Evolutionary conservation across 1,284 basidiomycete genomes (phyloP), one percentile per base, ranked within the genome.

Genomic region (Agroathelia rolfsii): DNA sequence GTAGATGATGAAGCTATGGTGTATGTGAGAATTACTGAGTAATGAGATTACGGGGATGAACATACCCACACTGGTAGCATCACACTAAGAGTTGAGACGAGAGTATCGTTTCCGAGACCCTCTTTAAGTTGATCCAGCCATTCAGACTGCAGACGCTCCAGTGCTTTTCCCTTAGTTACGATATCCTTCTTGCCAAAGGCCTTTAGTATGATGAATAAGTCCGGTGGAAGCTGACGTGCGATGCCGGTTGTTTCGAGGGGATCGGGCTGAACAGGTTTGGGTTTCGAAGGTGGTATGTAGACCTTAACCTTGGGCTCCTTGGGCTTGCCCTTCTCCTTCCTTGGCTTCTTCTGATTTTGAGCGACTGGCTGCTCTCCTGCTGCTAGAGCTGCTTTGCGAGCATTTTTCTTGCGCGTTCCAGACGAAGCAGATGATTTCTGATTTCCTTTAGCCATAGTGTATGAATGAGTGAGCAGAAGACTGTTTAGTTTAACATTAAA

Each of bases 151-250:
- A 98, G 56, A 37, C 93, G 90, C 49, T 97, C 94, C 38, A 97
- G 58, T 0, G 89, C 92, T 45, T 85, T 79, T 11, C 72, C 62
- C 50, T 90, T 82, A 1, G 94, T 97, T 25, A 89, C 72, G 12
- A 75, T 72, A 42, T 95, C 92, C 62, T 95, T 96, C 70, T 98
- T 98, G 19, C 74, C 77, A 27, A 97, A 64, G 35, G 77, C 74
- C 32, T 88, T 62, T 30, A 97, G 65, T 1, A 90, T 70, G 14
- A 98, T 75, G 10, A 94, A 69, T 12, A 97, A 65, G 29, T 93
- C 89, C 1, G 90, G 72, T 0, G 85, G 80, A 8, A 93, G 58
- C n/a, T 62, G 61, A 48, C 77, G 69, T 8, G 74, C 82, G 6
- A 96, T 65, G 0, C 90, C 90, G 14, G 80, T 77, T 0, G 81